Conservation (phyloP, 306 rosid genomes). For the Casuarina equisetifolia region DNA sequence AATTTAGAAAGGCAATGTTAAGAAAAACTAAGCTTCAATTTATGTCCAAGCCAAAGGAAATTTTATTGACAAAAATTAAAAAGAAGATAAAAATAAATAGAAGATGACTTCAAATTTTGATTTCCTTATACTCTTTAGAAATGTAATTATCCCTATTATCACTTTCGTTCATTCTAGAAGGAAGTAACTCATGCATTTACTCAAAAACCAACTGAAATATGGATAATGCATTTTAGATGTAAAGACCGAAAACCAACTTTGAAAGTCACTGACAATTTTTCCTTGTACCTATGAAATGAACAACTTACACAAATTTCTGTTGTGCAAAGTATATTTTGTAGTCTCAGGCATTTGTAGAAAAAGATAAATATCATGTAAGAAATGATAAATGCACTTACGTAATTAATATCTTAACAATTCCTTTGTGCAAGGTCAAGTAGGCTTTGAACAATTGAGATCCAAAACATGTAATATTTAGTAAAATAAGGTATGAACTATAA, state of each 20-base stretch:
- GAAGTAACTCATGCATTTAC: conserved; percentile 20
- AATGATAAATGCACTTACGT: too few species aligned
- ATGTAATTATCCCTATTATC: neutral
- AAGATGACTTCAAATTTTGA: neutral
- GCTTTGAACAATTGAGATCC: too few species aligned
- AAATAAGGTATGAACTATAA: too few species aligned
- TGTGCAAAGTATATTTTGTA: conserved; percentile 63
- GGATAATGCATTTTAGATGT: conserved; percentile 11
- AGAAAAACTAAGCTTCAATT: conserved; percentile 4
- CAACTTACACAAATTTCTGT: conserved; percentile 72
- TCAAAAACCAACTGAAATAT: conserved; percentile 20
- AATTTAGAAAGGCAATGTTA: neutral
- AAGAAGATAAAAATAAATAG: neutral
- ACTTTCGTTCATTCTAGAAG: conserved; percentile 11
- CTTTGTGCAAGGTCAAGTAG: too few species aligned
- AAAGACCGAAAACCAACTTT: conserved; percentile 4
- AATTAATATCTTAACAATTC: too few species aligned
- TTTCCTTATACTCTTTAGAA: neutral
- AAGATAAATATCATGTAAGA: conserved; percentile 24
- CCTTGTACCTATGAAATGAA: conserved; percentile 1
- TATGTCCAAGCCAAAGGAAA: neutral
- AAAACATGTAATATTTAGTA: too few species aligned
- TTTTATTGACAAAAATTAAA: too few species aligned
- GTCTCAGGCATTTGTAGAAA: conserved; percentile 63
- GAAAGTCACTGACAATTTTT: neutral